These are phyloP conservation scores for Tulasnella sp. DNA, from an alignment of 768 basidiomycete species.

Conservation along the genomic window DNA sequence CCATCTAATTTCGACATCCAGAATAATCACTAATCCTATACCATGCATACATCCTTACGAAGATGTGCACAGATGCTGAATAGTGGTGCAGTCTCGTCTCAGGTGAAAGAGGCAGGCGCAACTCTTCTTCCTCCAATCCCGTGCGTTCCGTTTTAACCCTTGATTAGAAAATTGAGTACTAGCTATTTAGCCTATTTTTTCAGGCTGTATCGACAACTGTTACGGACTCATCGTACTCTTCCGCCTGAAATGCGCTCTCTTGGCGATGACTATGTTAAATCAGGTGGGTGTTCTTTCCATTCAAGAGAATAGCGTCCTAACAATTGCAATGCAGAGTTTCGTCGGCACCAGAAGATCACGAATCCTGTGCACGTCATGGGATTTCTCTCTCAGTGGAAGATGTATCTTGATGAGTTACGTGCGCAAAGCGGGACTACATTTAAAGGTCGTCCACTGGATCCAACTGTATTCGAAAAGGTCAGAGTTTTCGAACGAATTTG, in stretches of 20 bases:
- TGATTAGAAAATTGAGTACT: background rate
- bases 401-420: constrained; percentile 67
- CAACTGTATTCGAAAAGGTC: constrained; percentile 66
- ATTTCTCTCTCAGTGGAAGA: constrained; percentile 91
- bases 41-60: background rate
- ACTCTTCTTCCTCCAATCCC: constrained; percentile 72
- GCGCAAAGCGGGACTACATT: constrained; percentile 35
- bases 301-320: too few relatives aligned
- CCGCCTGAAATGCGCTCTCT: constrained; percentile 69
- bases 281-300: constrained; percentile 34
- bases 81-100: constrained; percentile 45
- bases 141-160: constrained; percentile 32
- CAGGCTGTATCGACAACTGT: constrained; percentile 68
- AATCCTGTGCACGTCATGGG: constrained; percentile 90
- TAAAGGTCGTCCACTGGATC: constrained; percentile 53
- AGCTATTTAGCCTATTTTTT: background rate
- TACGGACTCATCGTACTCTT: constrained; percentile 65
- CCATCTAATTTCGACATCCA: background rate
- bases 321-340: constrained; percentile 50
- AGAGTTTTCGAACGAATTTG: constrained; percentile 9
- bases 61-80: constrained; percentile 18
- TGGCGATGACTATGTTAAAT: constrained; percentile 77
- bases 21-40: constrained; percentile 1
- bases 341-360: constrained; percentile 58
- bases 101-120: constrained; percentile 48